Percentiles rank a stretch among this genome's conserved stretches.
phyloP scores from a whole-genome alignment of 257 asterid species.

The Nicotiana knightiana region DNA sequence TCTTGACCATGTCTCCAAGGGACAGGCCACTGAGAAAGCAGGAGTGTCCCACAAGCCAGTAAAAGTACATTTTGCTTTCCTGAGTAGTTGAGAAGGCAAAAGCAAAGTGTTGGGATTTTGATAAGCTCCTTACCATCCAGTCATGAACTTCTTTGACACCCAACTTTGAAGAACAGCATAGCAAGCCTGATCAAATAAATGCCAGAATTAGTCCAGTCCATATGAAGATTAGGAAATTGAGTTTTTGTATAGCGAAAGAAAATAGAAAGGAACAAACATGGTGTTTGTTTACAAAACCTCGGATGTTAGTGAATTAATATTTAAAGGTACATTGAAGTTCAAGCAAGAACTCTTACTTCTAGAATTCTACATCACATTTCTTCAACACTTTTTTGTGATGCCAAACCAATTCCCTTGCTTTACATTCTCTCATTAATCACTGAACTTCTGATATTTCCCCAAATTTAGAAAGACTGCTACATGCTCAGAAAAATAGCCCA shows the following conservation, averaged over 20 bases:
- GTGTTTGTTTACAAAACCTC: background rate
- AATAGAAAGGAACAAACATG: background rate
- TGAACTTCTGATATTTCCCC: background rate
- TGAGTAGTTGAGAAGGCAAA: background rate
- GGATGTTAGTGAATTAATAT: background rate
- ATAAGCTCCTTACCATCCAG: constrained; percentile 72
- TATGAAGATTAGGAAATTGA: background rate
- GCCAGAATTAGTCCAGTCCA: constrained; percentile 16
- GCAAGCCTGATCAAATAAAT: constrained; percentile 65
- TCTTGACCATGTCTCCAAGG: constrained; percentile 7
- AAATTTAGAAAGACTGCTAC: background rate
- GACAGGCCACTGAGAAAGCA: constrained; percentile 3
- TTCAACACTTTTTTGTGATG: background rate
- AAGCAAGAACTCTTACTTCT: background rate
- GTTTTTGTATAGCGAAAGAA: background rate
- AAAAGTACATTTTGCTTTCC: background rate
- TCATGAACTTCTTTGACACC: constrained; percentile 98
- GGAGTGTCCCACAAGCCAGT: background rate
- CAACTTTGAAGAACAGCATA: constrained; percentile 97
- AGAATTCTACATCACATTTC: constrained; percentile 3
- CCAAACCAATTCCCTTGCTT: background rate
- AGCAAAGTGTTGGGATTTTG: background rate
- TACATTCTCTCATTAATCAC: background rate
- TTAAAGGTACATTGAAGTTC: background rate
- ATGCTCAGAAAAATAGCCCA: background rate